A percentile compares a stretch with the other conserved stretches of the same genome.
phyloP scores from a whole-genome alignment of 371 early-diverging fungal species.

The Mucor velutinosus region DNA sequence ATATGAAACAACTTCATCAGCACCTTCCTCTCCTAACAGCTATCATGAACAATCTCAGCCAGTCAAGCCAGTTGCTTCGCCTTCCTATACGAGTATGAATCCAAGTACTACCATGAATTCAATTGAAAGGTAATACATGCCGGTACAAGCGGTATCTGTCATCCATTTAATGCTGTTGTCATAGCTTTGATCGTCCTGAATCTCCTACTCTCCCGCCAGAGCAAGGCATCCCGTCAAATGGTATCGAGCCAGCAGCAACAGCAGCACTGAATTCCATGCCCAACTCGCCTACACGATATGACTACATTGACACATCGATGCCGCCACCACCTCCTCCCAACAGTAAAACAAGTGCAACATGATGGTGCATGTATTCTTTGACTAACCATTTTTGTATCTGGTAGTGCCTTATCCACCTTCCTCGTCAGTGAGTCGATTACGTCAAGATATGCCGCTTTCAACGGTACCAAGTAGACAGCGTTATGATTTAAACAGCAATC shows the following conservation, averaged over 20 bases:
- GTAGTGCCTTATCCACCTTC: neutral
- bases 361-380: neutral
- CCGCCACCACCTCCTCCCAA: slow-evolving; percentile 4
- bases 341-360: neutral
- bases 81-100: slow-evolving; percentile 3
- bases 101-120: slow-evolving; percentile 6
- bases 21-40: neutral
- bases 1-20: slow-evolving; percentile 9
- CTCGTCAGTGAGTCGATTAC: neutral
- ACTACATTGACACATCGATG: slow-evolving; percentile 3
- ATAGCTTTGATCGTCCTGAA: slow-evolving; percentile 32
- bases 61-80: neutral
- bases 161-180: neutral
- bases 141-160: neutral
- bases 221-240: neutral
- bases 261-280: neutral
- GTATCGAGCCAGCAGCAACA: neutral
- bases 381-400: neutral
- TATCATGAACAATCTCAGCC: neutral
- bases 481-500: neutral
- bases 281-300: neutral
- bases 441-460: neutral
- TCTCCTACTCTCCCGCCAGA: slow-evolving; percentile 45
- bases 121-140: slow-evolving; percentile 10
- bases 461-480: neutral